Evolutionary conservation across 164 flowering plant species (phyloP).

Genomic region (Piper longum): DNA sequence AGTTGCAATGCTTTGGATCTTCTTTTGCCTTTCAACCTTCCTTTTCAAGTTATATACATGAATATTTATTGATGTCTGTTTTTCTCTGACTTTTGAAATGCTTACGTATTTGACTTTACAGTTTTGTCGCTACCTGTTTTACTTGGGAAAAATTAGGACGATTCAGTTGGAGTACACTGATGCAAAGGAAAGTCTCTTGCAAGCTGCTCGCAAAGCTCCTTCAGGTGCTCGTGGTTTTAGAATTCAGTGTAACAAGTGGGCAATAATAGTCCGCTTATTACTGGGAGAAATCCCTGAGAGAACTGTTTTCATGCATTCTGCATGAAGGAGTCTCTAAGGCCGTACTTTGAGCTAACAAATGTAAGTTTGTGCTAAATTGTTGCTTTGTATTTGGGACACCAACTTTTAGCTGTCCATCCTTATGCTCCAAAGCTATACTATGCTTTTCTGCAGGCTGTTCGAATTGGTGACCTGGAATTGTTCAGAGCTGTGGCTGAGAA

Average conservation of each 20-base stretch:
- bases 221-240: constrained; percentile 56
- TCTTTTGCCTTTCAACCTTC: neutral
- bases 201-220: constrained; percentile 70
- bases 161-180: constrained; percentile 72
- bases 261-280: constrained; percentile 58
- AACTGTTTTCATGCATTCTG: constrained; percentile 89
- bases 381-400: too few relatives aligned
- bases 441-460: constrained; percentile 54
- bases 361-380: constrained; percentile 25
- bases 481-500: constrained; percentile 65
- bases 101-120: constrained; percentile 13
- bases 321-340: constrained; percentile 87
- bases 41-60: neutral
- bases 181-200: constrained; percentile 66
- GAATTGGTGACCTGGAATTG: constrained; percentile 89
- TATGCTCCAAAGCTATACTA: too few relatives aligned
- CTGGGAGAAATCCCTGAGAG: constrained; percentile 96
- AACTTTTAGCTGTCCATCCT: too few relatives aligned
- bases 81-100: too few relatives aligned
- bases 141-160: constrained; percentile 59
- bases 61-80: neutral
- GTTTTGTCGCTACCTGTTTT: constrained; percentile 86
- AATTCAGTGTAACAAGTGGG: constrained; percentile 24
- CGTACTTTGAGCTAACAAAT: constrained; percentile 96
- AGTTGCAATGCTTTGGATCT: neutral